phyloP scores from a whole-genome alignment of 2,329 filamentous ascomycete species.

The Xylariaceae sp. region DNA sequence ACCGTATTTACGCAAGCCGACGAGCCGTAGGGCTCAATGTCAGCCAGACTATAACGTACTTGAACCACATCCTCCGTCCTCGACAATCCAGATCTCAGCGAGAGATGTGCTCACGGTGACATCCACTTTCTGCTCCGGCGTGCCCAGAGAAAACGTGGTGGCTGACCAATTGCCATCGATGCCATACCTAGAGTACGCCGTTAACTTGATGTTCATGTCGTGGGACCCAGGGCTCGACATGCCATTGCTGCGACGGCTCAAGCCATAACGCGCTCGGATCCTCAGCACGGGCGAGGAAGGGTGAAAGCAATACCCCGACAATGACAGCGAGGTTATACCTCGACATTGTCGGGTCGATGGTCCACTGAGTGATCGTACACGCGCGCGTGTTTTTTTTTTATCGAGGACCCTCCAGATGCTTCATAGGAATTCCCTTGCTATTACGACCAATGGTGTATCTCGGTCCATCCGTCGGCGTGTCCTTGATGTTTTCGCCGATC shows the following conservation, averaged over 20 bases:
- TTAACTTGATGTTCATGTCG: constrained; percentile 12
- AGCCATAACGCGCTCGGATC: constrained; percentile 24
- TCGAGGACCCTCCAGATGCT: constrained; percentile 21
- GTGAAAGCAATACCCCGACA: constrained; percentile 22
- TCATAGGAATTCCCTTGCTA: constrained; percentile 19
- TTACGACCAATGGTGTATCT: constrained; percentile 2
- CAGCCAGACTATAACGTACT: constrained; percentile 33
- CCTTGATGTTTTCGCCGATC: background rate
- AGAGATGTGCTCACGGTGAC: constrained; percentile 62
- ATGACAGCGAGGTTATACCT: constrained; percentile 19
- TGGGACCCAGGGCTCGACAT: constrained; percentile 14
- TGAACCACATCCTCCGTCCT: constrained; percentile 49
- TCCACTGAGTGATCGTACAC: constrained; percentile 12
- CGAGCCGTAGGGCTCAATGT: background rate
- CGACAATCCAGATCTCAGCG: constrained; percentile 68
- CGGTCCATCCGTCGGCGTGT: constrained; percentile 1
- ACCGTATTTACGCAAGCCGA: background rate
- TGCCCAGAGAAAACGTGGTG: constrained; percentile 49
- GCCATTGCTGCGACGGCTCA: constrained; percentile 28
- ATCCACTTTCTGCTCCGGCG: constrained; percentile 47
- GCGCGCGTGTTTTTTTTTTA: constrained; percentile 26
- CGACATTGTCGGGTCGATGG: constrained; percentile 26
- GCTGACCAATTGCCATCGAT: constrained; percentile 69
- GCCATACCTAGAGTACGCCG: constrained; percentile 25
- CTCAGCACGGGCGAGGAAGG: constrained; percentile 21